These are phyloP conservation scores for Petrea volubilis DNA, from an alignment of 257 asterid species.

Conservation along the genomic window DNA sequence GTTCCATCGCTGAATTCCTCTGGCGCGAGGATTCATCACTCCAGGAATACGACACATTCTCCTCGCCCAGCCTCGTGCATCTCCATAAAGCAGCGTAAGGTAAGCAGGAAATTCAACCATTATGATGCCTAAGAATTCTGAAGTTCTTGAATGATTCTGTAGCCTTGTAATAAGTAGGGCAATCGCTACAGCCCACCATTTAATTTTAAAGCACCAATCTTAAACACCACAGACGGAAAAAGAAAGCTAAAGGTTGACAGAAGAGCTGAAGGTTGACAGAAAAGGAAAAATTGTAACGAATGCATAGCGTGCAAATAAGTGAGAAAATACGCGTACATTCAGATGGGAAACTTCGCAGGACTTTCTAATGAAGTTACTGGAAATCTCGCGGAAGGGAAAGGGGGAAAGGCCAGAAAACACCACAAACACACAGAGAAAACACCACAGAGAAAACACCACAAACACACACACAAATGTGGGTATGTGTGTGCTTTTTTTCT, in stretches of 20 bases:
- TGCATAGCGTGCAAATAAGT: neutral
- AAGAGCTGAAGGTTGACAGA: too few species aligned
- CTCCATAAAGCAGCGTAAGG: conserved; percentile 59
- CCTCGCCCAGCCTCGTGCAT: conserved; percentile 80
- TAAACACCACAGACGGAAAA: neutral
- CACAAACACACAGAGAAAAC: too few species aligned
- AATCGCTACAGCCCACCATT: conserved; percentile 23
- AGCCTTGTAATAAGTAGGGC: conserved; percentile 67
- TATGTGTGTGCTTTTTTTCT: conserved; percentile 18
- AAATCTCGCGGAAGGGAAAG: neutral
- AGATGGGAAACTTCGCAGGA: conserved; percentile 4
- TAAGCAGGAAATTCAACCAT: neutral
- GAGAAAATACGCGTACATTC: neutral
- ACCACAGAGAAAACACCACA: too few species aligned
- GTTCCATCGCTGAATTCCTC: conserved; percentile 74
- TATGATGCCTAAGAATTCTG: conserved; percentile 22
- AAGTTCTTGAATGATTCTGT: conserved; percentile 42
- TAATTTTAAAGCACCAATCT: neutral
- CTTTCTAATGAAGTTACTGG: conserved; percentile 20
- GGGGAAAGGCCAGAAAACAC: neutral
- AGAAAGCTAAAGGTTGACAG: neutral
- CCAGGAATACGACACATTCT: conserved; percentile 56
- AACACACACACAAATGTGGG: conserved; percentile 12
- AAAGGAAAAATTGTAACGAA: neutral
- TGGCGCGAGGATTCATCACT: conserved; percentile 75